Conservation (phyloP, 495 filamentous ascomycete species). For the Penicillium riverlandense region DNA sequence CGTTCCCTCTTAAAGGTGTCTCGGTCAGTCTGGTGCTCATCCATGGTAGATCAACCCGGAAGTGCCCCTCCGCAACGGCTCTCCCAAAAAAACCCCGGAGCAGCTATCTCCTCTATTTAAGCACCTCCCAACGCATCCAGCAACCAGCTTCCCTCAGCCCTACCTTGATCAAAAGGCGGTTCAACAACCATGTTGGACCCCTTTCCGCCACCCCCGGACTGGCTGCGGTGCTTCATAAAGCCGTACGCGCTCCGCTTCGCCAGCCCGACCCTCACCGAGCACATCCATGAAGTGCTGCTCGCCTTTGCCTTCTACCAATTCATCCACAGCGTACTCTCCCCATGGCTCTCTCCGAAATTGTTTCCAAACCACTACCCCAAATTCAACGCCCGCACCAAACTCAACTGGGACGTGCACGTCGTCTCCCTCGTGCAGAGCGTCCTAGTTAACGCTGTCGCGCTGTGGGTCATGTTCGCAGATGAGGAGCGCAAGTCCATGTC, state of each 20-base stretch:
- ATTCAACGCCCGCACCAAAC: constrained; percentile 57
- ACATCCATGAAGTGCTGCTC: constrained; percentile 81
- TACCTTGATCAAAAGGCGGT: too few relatives aligned
- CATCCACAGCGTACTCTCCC: constrained; percentile 68
- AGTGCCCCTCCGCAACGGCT: background rate
- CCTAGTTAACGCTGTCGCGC: constrained; percentile 66
- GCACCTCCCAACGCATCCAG: too few relatives aligned
- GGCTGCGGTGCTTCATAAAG: constrained; percentile 32
- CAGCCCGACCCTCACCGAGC: constrained; percentile 68
- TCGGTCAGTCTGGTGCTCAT: background rate
- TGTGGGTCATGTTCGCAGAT: constrained; percentile 80
- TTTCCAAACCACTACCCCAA: constrained; percentile 67
- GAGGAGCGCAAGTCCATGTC: constrained; percentile 67
- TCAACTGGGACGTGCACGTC: constrained; percentile 97
- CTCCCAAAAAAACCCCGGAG: too few relatives aligned
- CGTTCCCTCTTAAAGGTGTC: background rate
- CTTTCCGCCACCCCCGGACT: constrained; percentile 37
- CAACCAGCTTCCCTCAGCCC: too few relatives aligned
- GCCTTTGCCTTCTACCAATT: constrained; percentile 70
- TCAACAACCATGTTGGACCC: constrained; percentile 40
- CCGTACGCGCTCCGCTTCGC: constrained; percentile 42
- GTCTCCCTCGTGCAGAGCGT: constrained; percentile 84
- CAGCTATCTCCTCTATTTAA: too few relatives aligned
- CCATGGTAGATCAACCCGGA: background rate
- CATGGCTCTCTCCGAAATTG: constrained; percentile 57